Evolutionary conservation across 192 early-diverging fungal species (phyloP), one percentile per base, ranked within the genome.

Genomic region (Diversispora eburnea): DNA sequence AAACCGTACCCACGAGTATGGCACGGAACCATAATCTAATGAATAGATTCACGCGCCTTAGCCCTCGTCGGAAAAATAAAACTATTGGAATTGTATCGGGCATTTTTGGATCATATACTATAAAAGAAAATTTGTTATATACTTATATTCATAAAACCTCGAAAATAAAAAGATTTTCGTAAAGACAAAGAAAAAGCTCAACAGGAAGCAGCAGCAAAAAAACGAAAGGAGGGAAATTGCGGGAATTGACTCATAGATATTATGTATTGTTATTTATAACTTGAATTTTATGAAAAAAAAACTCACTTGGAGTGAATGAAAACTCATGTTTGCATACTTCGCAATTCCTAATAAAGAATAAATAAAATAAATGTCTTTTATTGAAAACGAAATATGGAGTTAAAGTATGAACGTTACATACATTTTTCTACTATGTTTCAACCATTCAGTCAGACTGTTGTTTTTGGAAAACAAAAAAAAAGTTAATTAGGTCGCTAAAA

Each of bases 281-380:
- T 41, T 54, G 22, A 8, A 15, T 68, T 68, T 8, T 52, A 46
- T 47, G 47, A 47, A 20, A 65, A 20, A 47, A 47, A 47, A 9
- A 78, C 86, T 70, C 87, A 90, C 89, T 86, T 33, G 93, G 92
- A 15, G 93, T 89, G 72, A 98, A 98, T 39, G 81, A 79, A 78
- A 91, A 98, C 22, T 85, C 81, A 80, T 96, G 84, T 51, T 92
- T 90, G 80, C 96, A 98, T 5, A 98, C 87, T 77, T 98, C 96
- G 82, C 96, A 98, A 74, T 88, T 85, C 73, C 85, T 87, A 76
- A 15, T 5, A 78, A 69, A 51, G 45, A 41, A n/a, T 54, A 60
- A 46, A 46, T 43, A 19, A 62, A 52, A 75, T 41, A 58, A 52
- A 20, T 42, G 61, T 46, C 39, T 3, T 25, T 57, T 69, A 39